Base-by-base conservation (phyloP, 208 protist genomes). In the Wallacemonas rigidus region DNA sequence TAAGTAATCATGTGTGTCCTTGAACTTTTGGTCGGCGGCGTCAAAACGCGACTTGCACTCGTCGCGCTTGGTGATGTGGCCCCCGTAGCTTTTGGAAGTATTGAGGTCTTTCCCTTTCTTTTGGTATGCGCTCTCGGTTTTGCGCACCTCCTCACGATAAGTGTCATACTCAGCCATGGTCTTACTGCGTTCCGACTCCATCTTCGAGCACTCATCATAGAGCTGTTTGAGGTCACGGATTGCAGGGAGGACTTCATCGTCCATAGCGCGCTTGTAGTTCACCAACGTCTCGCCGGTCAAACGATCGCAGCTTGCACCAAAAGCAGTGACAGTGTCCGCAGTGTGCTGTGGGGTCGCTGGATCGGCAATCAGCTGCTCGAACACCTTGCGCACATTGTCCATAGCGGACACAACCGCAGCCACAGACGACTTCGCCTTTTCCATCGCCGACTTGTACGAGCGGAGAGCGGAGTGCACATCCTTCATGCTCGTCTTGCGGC, bases 91-190 rank as follows among this genome's bases (percentile, higher is more conserved):
- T 50, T 88, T 88, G 2, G 84, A 88, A 41, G 70, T 75, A 6
- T 71, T 78, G 15, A 88, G 67, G 36, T 85, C 74, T 56, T 90
- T 92, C 2, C 72, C 74, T 62, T 89, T 89, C 11, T 85, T 80
- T 26, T 61, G 43, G 71, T 90, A 88, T 61, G 86, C 73, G 2
- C 45, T 48, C 44, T 89, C 82, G 53, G 87, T 87, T 51, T 90
- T 86, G 11, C 40, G 6, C 39, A 88, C 85, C 48, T 85, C 68
- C 9, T 82, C 67, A 60, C 84, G 74, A 71, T 92, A 86, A 5
- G 80, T 57, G 74, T 89, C 82, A 64, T 86, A 92, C 72, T 89
- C 74, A 38, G 78, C 61, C 79, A 87, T 84, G 38, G 78, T 4
- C 56, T 81, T 86, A 45, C 68, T 79, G 53, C 87, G 75, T 43